Base-by-base conservation (phyloP, 139 green algal genomes). In the Tetraselmis striata region DNA sequence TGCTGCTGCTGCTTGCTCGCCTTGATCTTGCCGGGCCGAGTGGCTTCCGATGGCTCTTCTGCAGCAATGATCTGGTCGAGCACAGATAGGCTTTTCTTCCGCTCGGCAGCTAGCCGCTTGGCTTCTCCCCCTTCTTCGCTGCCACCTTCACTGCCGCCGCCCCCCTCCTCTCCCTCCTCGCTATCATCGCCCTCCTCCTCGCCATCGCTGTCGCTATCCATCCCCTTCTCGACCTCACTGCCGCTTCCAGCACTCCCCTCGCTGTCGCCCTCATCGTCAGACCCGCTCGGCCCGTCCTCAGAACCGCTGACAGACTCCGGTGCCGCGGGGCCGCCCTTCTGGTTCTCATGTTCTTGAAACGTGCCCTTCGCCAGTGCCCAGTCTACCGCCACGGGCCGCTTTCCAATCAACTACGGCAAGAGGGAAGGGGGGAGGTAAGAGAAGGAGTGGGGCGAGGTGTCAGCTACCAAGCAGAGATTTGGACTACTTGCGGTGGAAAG, bases 281-380 rank as follows among this genome's bases (percentile, higher is more conserved):
- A 30, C 27, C 67, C 11, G 32, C 82, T 23, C 23, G 25, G 11
- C 18, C 80, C 58, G 75, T 77, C 31, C 26, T 32, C 28, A 2
- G 23, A 28, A 83, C 45, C 2, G 32, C 80, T 2, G 28, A n/a
- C n/a, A n/a, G n/a, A n/a, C n/a, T n/a, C n/a, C n/a, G n/a, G n/a
- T n/a, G n/a, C n/a, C n/a, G n/a, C n/a, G n/a, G 5, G 11, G 45
- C 45, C 45, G 45, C 18, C 45, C 11, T 18, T 67, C 45, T 67
- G 11, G 11, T 67, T 67, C 45, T 18, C 45, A 67, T 67, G 24
- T 80, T 92, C 76, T 59, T 88, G 45, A 76, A 85, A 97, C 83
- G 93, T 79, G 1, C 75, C 79, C 87, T 98, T 98, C 25, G 88
- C 75, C 28, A 99, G 67, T 31, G 96, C 93, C 94, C 94, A 98